Conservation (phyloP, 768 basidiomycete species). For the Rhodotorula kratochvilovae region DNA sequence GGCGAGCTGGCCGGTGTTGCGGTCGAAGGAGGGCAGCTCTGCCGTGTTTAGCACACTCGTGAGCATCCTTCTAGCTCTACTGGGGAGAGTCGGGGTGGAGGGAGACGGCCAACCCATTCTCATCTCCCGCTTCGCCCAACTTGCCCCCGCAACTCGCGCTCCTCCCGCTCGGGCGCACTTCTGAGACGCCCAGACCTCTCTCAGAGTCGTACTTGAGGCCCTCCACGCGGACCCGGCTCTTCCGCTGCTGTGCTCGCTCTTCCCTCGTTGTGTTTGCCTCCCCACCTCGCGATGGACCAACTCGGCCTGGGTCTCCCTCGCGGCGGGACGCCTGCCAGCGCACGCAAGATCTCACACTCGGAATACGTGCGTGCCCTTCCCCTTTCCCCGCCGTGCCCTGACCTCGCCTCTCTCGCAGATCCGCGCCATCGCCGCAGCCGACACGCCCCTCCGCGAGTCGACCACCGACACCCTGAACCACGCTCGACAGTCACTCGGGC, state of each 20-base stretch:
- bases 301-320: not conserved
- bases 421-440: not conserved
- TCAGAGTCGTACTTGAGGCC: not conserved
- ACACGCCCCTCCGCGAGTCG: conserved; percentile 3
- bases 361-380: not conserved
- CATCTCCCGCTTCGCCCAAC: too few relatives aligned
- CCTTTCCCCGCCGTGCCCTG: too few relatives aligned
- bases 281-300: not conserved
- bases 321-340: not conserved
- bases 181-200: not conserved
- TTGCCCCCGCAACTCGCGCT: too few relatives aligned
- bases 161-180: too few relatives aligned
- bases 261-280: not conserved
- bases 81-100: too few relatives aligned
- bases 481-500: too few relatives aligned
- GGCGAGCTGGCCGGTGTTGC: conserved; percentile 11
- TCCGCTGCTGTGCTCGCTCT: not conserved
- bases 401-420: not conserved
- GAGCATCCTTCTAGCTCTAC: not conserved
- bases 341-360: not conserved
- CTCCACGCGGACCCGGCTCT: not conserved
- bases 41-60: conserved; percentile 4
- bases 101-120: too few relatives aligned
- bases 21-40: conserved; percentile 18
- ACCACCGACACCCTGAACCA: too few relatives aligned